phyloP scores from a whole-genome alignment of 2,329 filamentous ascomycete species.

The Fusarium piperis region DNA sequence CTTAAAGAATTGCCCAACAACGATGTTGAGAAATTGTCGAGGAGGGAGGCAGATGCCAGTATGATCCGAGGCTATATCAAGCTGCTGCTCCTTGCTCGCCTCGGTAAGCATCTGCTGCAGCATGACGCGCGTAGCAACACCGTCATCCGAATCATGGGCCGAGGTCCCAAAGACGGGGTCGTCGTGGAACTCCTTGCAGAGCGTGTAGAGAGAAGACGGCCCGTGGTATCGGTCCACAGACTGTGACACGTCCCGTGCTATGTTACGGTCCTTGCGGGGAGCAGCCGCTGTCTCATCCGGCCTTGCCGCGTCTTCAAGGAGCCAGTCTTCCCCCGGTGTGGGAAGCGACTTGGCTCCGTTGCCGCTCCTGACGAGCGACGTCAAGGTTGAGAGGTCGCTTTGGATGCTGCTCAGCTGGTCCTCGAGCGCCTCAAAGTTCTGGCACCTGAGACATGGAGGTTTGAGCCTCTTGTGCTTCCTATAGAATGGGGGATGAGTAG shows the following conservation, averaged over 20 bases:
- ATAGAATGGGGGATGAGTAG: not conserved
- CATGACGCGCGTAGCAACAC: slow-evolving; percentile 9
- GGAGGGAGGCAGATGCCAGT: slow-evolving; percentile 33
- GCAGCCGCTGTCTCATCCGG: not conserved
- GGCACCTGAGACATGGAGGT: slow-evolving; percentile 36
- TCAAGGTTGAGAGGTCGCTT: slow-evolving; percentile 40
- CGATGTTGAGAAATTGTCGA: slow-evolving; percentile 39
- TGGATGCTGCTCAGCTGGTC: slow-evolving; percentile 41
- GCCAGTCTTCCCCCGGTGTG: slow-evolving; percentile 13
- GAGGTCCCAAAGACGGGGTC: slow-evolving; percentile 25
- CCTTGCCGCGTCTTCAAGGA: not conserved
- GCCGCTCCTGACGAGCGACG: slow-evolving; percentile 37
- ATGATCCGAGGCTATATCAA: slow-evolving; percentile 33
- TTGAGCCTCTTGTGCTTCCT: slow-evolving; percentile 26
- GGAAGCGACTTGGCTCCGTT: slow-evolving; percentile 17
- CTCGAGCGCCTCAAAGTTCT: slow-evolving; percentile 43
- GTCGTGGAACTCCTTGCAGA: slow-evolving; percentile 39
- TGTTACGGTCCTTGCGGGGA: slow-evolving; percentile 26
- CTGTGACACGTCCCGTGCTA: slow-evolving; percentile 31
- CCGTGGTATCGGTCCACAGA: slow-evolving; percentile 39
- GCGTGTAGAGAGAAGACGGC: slow-evolving; percentile 38
- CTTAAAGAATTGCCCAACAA: slow-evolving; percentile 39
- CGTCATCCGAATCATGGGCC: not conserved
- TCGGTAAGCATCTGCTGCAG: slow-evolving; percentile 37
- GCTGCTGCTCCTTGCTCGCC: slow-evolving; percentile 32